Evolutionary conservation across 768 basidiomycete genomes (phyloP), one percentile per base, ranked within the genome.

Genomic region (Coprinellus micaceus): DNA sequence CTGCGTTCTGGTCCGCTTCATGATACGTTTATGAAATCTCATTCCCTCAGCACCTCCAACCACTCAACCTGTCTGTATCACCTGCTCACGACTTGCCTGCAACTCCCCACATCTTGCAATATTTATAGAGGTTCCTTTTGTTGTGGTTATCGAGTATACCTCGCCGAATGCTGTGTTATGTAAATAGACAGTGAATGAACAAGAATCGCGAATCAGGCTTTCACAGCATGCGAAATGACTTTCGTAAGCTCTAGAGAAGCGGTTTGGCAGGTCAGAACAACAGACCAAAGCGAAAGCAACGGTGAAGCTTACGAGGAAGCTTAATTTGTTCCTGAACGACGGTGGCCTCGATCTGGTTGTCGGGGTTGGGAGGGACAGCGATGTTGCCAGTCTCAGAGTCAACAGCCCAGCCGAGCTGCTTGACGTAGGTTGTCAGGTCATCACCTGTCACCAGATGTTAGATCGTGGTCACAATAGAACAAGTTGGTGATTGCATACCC

Each of bases 341-440:
- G 0, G 89, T 88, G 0, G 91, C 88, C 64, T 89, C 85, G 62
- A 93, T 89, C 64, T 91, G 89, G 69, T 94, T 94, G 71, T 94
- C 91, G 13, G 88, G 86, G 69, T 93, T 94, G 43, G 85, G 80
- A 22, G 92, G 91, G 53, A 94, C 75, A 15, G 70, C 74, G 51
- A 92, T 77, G n/a, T 85, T 80, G 6, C 78, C 79, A 0, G 75
- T 77, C 15, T 77, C 69, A 15, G 71, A 62, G 55, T 90, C 82
- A 39, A 82, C 59, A 19, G 74, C 69, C 91, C 91, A 94, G 21
- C 83, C 88, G 47, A 89, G 77, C 60, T 79, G 80, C 59, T 77
- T 67, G 30, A 89, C 75, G 67, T 84, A 91, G 11, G 72, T 74
- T 28, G 77, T 76, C 44, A 94, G 73, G 17, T 81, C 83, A 19